phyloP scores from a whole-genome alignment of 2,329 filamentous ascomycete genomes.

The Arthroderma uncinatum region DNA sequence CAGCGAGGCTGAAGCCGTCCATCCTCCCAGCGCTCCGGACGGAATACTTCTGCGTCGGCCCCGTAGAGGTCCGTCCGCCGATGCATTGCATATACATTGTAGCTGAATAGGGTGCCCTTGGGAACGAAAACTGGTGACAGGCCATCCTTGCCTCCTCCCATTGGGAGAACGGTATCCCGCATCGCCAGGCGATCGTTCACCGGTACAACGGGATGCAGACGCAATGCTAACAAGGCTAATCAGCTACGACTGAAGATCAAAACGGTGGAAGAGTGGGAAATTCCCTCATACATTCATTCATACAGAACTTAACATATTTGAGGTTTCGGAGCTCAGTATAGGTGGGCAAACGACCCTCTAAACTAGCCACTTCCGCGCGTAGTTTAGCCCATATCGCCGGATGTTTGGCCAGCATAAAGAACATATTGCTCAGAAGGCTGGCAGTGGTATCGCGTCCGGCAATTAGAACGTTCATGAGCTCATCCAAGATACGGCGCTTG shows the following conservation, averaged over 20 bases:
- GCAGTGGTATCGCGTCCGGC: slow-evolving; percentile 47
- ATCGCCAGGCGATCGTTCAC: slow-evolving; percentile 34
- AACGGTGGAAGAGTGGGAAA: too few relatives aligned
- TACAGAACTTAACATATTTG: slow-evolving; percentile 9
- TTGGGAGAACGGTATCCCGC: slow-evolving; percentile 35
- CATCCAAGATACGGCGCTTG: slow-evolving; percentile 53
- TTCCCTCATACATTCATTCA: slow-evolving; percentile 13
- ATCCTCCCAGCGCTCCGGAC: slow-evolving; percentile 56
- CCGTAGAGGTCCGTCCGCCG: slow-evolving; percentile 53
- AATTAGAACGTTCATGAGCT: slow-evolving; percentile 53
- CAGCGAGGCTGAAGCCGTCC: slow-evolving; percentile 41
- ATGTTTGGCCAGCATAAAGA: slow-evolving; percentile 42
- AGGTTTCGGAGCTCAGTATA: slow-evolving; percentile 14
- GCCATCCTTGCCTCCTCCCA: slow-evolving; percentile 51
- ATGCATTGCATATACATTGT: slow-evolving; percentile 62
- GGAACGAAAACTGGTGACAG: slow-evolving; percentile 48
- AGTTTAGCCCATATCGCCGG: slow-evolving; percentile 28
- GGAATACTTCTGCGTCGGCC: slow-evolving; percentile 32
- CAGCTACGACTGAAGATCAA: slow-evolving; percentile 48
- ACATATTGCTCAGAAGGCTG: slow-evolving; percentile 35
- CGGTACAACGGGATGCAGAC: slow-evolving; percentile 38
- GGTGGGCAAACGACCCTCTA: not conserved
- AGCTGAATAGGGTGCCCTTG: slow-evolving; percentile 55
- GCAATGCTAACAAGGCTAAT: slow-evolving; percentile 38
- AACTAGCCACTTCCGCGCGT: slow-evolving; percentile 41